phyloP scores from a whole-genome alignment of 345 rosid genomes.

The Citrus australasica region DNA sequence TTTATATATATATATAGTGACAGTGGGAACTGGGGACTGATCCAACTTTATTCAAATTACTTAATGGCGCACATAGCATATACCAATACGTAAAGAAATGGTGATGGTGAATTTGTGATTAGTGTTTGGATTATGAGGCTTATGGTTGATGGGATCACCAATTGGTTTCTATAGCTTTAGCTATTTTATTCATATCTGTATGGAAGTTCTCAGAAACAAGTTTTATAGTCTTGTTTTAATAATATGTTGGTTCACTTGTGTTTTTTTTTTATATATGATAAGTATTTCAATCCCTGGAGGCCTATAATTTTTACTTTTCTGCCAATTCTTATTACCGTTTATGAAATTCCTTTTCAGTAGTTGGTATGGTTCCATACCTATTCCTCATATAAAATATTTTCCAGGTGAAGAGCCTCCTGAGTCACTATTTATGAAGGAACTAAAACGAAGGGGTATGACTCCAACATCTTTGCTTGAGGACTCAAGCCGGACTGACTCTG shows the following conservation, averaged over 20 bases:
- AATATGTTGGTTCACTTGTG: not conserved
- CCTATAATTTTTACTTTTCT: not conserved
- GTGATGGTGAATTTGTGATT: not conserved
- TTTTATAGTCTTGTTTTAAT: not conserved
- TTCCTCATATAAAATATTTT: slow-evolving; percentile 13
- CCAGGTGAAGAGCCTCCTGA: slow-evolving; percentile 94
- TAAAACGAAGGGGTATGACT: slow-evolving; percentile 89
- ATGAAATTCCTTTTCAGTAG: not conserved
- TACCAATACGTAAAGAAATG: not conserved
- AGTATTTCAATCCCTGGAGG: not conserved
- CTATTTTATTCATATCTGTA: not conserved
- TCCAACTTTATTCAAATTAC: not conserved
- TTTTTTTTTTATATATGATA: not conserved
- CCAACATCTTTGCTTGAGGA: slow-evolving; percentile 87
- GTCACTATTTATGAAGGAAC: slow-evolving; percentile 89
- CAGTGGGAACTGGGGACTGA: not conserved
- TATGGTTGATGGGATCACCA: not conserved
- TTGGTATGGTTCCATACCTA: not conserved
- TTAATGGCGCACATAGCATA: not conserved
- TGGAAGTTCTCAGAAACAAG: not conserved
- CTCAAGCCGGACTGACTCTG: slow-evolving; percentile 36
- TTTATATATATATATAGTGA: not conserved
- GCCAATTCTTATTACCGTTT: too few relatives aligned
- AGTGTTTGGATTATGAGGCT: not conserved
- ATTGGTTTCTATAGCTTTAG: not conserved